These are phyloP conservation scores for Backusella parvicylindrica DNA, from an alignment of 192 early-diverging fungal species.

Conservation along the genomic window DNA sequence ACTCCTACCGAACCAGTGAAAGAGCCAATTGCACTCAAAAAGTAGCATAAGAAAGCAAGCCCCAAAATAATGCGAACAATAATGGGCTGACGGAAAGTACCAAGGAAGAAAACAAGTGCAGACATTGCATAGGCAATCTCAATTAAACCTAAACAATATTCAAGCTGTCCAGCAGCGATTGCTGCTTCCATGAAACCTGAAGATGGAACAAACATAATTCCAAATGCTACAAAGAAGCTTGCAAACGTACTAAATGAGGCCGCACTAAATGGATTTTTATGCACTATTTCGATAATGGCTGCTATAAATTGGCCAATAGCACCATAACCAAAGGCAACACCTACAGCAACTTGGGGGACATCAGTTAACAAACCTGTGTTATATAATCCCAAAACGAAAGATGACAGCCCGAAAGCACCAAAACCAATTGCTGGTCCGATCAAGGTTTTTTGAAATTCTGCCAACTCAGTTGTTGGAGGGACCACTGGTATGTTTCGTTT, in stretches of 20 bases:
- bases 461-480: not conserved
- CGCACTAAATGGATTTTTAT: conserved; percentile 20
- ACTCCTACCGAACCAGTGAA: not conserved
- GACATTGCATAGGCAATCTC: conserved; percentile 11
- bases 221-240: conserved; percentile 26
- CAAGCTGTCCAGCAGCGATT: not conserved
- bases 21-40: conserved; percentile 8
- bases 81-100: conserved; percentile 17
- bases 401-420: conserved; percentile 12
- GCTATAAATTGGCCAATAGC: conserved; percentile 18
- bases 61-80: conserved; percentile 9
- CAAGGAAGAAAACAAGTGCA: conserved; percentile 21
- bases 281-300: conserved; percentile 7
- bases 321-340: conserved; percentile 16
- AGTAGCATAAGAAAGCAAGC: conserved; percentile 12
- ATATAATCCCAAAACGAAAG: conserved; percentile 16
- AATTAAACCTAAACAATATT: not conserved
- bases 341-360: conserved; percentile 19
- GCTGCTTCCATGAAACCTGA: conserved; percentile 6
- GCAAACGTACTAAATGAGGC: conserved; percentile 13
- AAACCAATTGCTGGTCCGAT: conserved; percentile 15
- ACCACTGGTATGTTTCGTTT: not conserved
- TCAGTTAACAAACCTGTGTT: conserved; percentile 15
- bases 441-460: not conserved
- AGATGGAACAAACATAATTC: conserved; percentile 19